A percentile compares a stretch with the other conserved stretches of the same genome.
Conservation (phyloP, 148 eudicot species). For the Rhododendron henanense region DNA sequence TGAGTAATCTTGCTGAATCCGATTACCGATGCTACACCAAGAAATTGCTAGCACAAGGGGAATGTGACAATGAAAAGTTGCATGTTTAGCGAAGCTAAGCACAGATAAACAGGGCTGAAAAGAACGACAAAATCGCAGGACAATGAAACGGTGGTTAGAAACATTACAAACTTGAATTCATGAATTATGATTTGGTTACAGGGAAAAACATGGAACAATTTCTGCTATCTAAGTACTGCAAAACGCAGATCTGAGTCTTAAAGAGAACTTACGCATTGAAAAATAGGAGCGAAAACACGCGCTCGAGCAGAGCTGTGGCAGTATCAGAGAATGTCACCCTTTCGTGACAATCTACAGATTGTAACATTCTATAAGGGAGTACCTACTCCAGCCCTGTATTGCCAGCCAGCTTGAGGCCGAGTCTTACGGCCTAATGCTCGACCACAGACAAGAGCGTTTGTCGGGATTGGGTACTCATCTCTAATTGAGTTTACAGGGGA, state of each 20-base stretch:
- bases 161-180: neutral
- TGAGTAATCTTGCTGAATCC: neutral
- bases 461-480: slow-evolving; percentile 61
- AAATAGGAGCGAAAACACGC: neutral
- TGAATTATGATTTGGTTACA: neutral
- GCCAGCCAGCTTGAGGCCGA: neutral
- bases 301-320: neutral
- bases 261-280: too few relatives aligned
- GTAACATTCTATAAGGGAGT: neutral
- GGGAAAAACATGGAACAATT: neutral
- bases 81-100: neutral
- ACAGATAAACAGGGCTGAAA: neutral
- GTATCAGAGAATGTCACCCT: slow-evolving; percentile 16
- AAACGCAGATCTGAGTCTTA: neutral
- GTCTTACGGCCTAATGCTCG: slow-evolving; percentile 37
- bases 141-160: neutral
- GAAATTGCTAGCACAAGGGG: neutral
- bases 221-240: neutral
- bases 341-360: slow-evolving; percentile 13
- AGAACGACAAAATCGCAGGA: neutral
- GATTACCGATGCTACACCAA: neutral
- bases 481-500: slow-evolving; percentile 47
- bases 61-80: neutral
- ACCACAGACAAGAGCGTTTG: slow-evolving; percentile 58
- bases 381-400: neutral